A percentile compares a stretch with the other conserved stretches of the same genome.
Evolutionary conservation across 208 protist species (phyloP).

Genomic region (Leishmania martiniquensis): DNA sequence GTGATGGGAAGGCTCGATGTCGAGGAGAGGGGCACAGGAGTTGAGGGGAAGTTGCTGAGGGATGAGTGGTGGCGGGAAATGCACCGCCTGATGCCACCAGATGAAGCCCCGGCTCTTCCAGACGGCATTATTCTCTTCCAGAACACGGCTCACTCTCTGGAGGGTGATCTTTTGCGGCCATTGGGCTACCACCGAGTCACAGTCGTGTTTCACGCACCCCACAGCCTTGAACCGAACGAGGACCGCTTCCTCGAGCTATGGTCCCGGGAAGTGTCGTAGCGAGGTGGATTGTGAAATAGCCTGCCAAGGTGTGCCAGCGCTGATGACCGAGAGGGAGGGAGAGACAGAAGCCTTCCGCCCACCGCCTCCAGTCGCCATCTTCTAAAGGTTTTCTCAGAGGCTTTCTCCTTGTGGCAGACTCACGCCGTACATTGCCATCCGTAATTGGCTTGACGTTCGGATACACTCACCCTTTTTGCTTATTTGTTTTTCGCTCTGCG

Average conservation of each 20-base stretch:
- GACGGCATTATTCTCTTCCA: conserved; percentile 69
- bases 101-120: conserved; percentile 30
- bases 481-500: too few relatives aligned
- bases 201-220: conserved; percentile 45
- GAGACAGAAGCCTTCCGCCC: too few relatives aligned
- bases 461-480: too few relatives aligned
- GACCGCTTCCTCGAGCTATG: conserved; percentile 69
- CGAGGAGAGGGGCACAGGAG: neutral
- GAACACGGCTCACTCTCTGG: conserved; percentile 32
- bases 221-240: conserved; percentile 46
- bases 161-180: conserved; percentile 40
- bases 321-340: neutral
- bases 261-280: conserved; percentile 13
- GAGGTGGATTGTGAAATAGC: neutral
- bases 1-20: conserved; percentile 1
- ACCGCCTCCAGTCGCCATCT: too few relatives aligned
- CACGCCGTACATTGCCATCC: too few relatives aligned
- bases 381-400: too few relatives aligned
- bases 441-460: too few relatives aligned
- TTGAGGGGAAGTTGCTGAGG: neutral
- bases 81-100: conserved; percentile 21
- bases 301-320: too few relatives aligned
- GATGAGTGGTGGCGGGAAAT: conserved; percentile 27
- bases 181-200: conserved; percentile 41
- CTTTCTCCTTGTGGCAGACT: too few relatives aligned